These are phyloP conservation scores for Wickerhamomyces hampshirensis DNA, from an alignment of 805 yeast species.

Conservation along the genomic window DNA sequence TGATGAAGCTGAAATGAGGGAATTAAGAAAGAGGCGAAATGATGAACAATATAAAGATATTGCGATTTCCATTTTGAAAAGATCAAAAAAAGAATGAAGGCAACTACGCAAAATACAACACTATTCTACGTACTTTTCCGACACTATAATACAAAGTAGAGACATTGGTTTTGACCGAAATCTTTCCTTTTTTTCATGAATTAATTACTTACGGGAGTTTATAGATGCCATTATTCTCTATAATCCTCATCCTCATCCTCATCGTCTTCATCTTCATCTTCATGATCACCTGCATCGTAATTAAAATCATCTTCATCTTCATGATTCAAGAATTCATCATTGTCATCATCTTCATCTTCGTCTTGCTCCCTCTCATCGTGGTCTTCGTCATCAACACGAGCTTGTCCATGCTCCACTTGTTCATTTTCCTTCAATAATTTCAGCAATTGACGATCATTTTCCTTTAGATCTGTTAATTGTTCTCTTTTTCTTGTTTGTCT, in stretches of 20 bases:
- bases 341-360: constrained; percentile 5
- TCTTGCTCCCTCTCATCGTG: constrained; percentile 2
- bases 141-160: too few relatives aligned
- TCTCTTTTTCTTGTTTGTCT: constrained; percentile 19
- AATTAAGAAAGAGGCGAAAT: constrained; percentile 8
- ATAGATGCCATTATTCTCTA: constrained; percentile 10
- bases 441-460: constrained; percentile 12
- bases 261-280: constrained; percentile 8
- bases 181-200: too few relatives aligned
- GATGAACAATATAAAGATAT: constrained; percentile 10
- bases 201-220: too few relatives aligned
- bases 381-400: constrained; percentile 6
- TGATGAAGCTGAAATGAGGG: constrained; percentile 8
- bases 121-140: too few relatives aligned
- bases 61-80: constrained; percentile 5
- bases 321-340: background rate
- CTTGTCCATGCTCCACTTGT: constrained; percentile 6
- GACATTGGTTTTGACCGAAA: too few relatives aligned
- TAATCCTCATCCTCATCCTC: constrained; percentile 16
- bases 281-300: constrained; percentile 3
- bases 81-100: constrained; percentile 1
- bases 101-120: background rate
- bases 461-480: constrained; percentile 14
- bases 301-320: constrained; percentile 1
- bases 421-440: constrained; percentile 14